These are phyloP conservation scores for Claviceps digitariae DNA, from an alignment of 2,329 filamentous ascomycete genomes.

Conservation along the genomic window DNA sequence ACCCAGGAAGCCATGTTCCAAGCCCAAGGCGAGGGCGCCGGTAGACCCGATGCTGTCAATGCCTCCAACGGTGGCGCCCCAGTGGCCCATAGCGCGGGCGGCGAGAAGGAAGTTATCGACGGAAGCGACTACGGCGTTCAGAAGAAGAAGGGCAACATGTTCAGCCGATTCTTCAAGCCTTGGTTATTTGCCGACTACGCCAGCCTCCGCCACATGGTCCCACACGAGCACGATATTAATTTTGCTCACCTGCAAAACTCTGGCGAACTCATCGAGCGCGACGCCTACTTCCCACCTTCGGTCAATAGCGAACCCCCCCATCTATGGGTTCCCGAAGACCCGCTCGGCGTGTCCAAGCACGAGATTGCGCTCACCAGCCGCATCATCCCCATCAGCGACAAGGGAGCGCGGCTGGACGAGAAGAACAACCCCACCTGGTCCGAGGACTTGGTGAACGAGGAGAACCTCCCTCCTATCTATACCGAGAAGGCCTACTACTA, in stretches of 20 bases:
- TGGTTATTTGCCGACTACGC: conserved; percentile 63
- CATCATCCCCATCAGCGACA: conserved; percentile 58
- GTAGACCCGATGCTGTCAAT: conserved; percentile 8
- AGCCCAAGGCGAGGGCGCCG: conserved; percentile 11
- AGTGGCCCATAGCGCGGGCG: not conserved
- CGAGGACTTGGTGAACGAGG: conserved; percentile 14
- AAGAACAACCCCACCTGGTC: conserved; percentile 38
- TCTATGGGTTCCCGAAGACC: conserved; percentile 66
- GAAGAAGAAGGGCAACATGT: conserved; percentile 39
- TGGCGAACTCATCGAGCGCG: conserved; percentile 40
- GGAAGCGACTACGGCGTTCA: conserved; percentile 11
- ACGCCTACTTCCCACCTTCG: conserved; percentile 62
- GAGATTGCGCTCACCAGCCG: conserved; percentile 54
- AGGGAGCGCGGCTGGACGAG: conserved; percentile 55
- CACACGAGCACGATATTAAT: conserved; percentile 34
- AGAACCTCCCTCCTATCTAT: conserved; percentile 30
- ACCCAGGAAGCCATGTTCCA: conserved; percentile 28
- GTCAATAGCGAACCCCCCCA: conserved; percentile 47
- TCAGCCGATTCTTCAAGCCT: conserved; percentile 56
- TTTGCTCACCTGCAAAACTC: conserved; percentile 42
- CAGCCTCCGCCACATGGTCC: conserved; percentile 57
- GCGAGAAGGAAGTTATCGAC: conserved; percentile 8
- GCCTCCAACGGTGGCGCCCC: conserved; percentile 2
- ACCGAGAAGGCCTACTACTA: conserved; percentile 32
- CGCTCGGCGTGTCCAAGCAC: conserved; percentile 53